Evolutionary conservation across 768 basidiomycete genomes (phyloP), one percentile per base, ranked within the genome.

Genomic region (Phallus indusiatus): DNA sequence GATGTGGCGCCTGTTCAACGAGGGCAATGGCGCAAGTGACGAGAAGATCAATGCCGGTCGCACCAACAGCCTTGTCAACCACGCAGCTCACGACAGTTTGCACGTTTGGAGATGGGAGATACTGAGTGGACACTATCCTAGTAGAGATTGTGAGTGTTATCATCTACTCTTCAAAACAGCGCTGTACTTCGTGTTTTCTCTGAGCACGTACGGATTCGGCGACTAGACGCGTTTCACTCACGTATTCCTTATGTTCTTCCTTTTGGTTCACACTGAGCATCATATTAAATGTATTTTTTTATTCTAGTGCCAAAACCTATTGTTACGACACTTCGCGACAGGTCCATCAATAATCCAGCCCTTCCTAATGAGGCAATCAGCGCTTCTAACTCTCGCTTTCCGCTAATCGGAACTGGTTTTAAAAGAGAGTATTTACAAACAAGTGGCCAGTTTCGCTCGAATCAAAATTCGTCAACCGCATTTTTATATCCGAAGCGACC

Each of bases 51-150:
- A 7, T 7, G 28, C 28, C 28, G 28, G 28, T n/a, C n/a, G n/a
- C 28, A 7, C 28, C 28, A 28, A 28, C 28, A 28, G 7, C 28
- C 28, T 42, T 42, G 12, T 42, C n/a, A 4, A 42, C 42, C 42
- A 14, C 50, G 56, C 55, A 11, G 34, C 58, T 28, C 56, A 73
- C 20, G 74, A 76, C 56, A 58, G 75, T 8, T 69, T 68, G 22
- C 66, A 70, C 37, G 71, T 79, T 10, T 78, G 76, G 76, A 68
- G 73, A 54, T 78, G 76, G 76, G 78, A 79, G 64, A 67, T 79
- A 3, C 63, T 72, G 14, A 68, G 71, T 51, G 78, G 77, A 0
- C 75, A 76, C 64, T 72, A 76, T 65, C 76, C 77, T 17, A 72
- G 71, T 60, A 60, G 64, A 16, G 61, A 69, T 21, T 65, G 74